Base-by-base conservation (phyloP, 2,329 filamentous ascomycete species). In the Dactylonectria macrodidyma region DNA sequence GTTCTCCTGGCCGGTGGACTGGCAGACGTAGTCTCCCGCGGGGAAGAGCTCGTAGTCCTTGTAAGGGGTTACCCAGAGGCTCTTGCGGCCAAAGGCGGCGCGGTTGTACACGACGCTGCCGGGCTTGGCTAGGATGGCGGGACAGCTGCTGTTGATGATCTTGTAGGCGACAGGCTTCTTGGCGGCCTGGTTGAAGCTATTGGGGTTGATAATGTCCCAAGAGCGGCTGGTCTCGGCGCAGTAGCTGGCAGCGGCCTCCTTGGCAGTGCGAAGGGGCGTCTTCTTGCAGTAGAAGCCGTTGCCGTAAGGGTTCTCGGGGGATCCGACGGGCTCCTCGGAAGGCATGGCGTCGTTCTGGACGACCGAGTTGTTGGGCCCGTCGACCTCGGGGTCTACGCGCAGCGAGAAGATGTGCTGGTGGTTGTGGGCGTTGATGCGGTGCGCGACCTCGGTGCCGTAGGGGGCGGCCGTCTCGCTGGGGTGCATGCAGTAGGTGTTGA, bases 121-220 rank as follows among this genome's bases (percentile, higher is more conserved):
- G 65, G 93, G 90, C 83, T 95, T 96, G n/a, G 95, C 94, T 10
- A 98, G 84, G 8, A 98, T 83, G 1, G 85, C 83, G 0, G 95
- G 93, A 0, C 95, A 92, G 78, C 97, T 95, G 58, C 94, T 88
- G 79, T 93, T 96, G 59, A 97, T 93, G 2, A 98, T 89, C 85
- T 97, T 97, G 82, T 97, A 98, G 57, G 89, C 91, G 0, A 92
- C 90, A 0, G 94, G 93, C 82, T 96, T 97, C 79, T 93, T 90
- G 81, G 92, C 95, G 82, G 95, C 92, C 0, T 93, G 92, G 81
- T 97, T 95, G 51, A 96, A 78, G 79, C 92, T 94, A 83, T 87
- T 92, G 72, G 92, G 91, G 81, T 98, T 97, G 78, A 88, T 88
- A 78, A 98, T 97, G 62, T 97, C 95, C 95, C 95, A 98, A 0